Evolutionary conservation across 371 early-diverging fungal genomes (phyloP), one percentile per base, ranked within the genome.

Genomic region (Coemansia sp.): DNA sequence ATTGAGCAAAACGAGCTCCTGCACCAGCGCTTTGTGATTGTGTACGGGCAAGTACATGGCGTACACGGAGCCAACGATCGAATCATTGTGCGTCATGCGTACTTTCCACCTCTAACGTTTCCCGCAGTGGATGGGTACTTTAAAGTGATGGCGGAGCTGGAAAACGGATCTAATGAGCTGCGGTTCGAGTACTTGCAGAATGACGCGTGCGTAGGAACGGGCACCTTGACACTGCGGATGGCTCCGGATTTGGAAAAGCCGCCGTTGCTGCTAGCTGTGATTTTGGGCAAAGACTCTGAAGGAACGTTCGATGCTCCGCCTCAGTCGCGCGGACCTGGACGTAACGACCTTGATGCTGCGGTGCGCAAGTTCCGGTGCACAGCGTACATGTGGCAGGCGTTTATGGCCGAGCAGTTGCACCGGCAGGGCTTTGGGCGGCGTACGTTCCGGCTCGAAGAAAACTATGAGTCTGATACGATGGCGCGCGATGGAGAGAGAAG

Each of bases 381-480:
- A 5, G 90, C 83, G 1, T 89, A 90, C 66, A 68, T 90, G 67
- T 90, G 90, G 90, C 90, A 89, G 71, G 89, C 88, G 0, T 90
- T 87, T 66, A 84, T 83, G 51, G 83, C 88, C 8, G 90, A 90
- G 65, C 88, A 90, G 75, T 82, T 90, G 84, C 64, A 84, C 64
- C 83, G 88, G 4, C 75, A 84, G 40, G 90, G 86, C 21, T 84
- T 83, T 75, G 86, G 85, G 0, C 80, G 86, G 52, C 83, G 89
- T n/a, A 86, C 89, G 5, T 86, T 90, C 69, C 78, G 87, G n/a
- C 63, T 90, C 1, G 86, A 88, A 7, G 90, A 90, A 63, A 65
- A 67, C 12, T 85, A 76, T 66, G 58, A 80, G 39, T 80, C 80
- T 0, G 89, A 86, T 67, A 85, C 85, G 0, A 71, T 85, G 44